Evolutionary conservation across 148 eudicot genomes (phyloP).

Genomic region (Vaccinium corymbosum): DNA sequence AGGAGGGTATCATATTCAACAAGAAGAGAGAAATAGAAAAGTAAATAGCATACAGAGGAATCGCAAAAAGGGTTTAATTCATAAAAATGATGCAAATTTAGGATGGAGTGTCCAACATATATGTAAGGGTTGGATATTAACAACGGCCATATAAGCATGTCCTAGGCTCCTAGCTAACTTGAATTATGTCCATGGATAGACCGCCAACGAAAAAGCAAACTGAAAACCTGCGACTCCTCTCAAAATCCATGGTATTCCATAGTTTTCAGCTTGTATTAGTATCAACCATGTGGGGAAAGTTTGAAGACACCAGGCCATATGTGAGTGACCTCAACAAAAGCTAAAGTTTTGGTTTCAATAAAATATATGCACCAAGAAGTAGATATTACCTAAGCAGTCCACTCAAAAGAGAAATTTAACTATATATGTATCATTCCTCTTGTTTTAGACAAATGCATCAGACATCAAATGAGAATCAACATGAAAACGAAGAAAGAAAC

Average conservation of each 20-base stretch:
- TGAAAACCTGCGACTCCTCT: not conserved
- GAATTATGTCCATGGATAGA: too few species aligned
- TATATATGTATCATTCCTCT: not conserved
- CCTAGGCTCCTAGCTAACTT: too few species aligned
- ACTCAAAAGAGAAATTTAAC: not conserved
- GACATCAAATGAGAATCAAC: not conserved
- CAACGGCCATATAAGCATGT: too few species aligned
- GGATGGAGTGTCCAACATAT: too few species aligned
- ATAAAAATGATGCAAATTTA: too few species aligned
- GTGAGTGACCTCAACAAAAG: not conserved
- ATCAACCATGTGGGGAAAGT: not conserved
- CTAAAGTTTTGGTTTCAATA: not conserved
- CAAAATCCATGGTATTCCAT: not conserved
- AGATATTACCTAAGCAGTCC: not conserved
- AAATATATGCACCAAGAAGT: not conserved
- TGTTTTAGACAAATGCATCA: not conserved
- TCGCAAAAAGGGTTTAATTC: too few species aligned
- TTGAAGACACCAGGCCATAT: not conserved
- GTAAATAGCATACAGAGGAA: not conserved
- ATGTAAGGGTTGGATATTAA: too few species aligned
- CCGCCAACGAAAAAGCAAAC: not conserved
- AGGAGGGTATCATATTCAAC: too few species aligned
- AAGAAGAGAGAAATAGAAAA: not conserved
- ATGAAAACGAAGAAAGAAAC: not conserved
- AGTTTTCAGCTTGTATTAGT: not conserved